Base-by-base conservation (phyloP, 805 yeast species). In the Maudiozyma barnettii region DNA sequence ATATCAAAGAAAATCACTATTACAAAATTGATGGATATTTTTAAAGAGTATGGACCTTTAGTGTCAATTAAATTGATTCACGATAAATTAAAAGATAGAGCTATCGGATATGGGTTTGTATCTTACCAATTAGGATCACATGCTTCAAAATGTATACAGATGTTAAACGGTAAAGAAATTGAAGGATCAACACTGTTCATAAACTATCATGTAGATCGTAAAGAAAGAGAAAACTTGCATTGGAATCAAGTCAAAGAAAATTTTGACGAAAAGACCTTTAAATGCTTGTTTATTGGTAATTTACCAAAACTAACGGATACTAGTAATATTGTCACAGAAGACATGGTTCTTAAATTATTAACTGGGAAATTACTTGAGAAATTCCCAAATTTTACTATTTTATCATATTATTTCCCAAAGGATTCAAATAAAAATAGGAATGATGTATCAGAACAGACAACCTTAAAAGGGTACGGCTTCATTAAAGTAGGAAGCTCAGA, bases 181-280 rank as follows among this genome's bases (percentile, higher is more conserved):
- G 59, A 56, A 12, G 62, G 60, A 9, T 61, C 63, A n/a, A 54
- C 54, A 13, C 47, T 66, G 30, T 78, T 75, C 54, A 73, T 82
- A 44, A 80, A 82, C 55, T 79, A 73, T 57, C 87, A 83, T 60
- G 73, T 81, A 41, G 81, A 83, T 43, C 77, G 79, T 54, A 73
- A 75, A 49, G 87, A 82, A 57, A 67, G 89, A 45, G 67, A 75
- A 44, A 64, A 71, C 19, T 49, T 64, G 14, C 63, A 61, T 45
- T 56, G 62, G 56, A 58, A 54, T 37, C 61, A 59, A 37, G 43
- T 57, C 42, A 74, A 74, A 47, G 64, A 74, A 48, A 75, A 70
- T 52, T 61, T 68, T 38, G 70, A 68, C 51, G 69, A 69, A 54
- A 63, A 74, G 41, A 76, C 76, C 50, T 77, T 75, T 57, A 71